Evolutionary conservation across 352 stramenopile genomes (phyloP).

Genomic region (Sclerospora graminicola): DNA sequence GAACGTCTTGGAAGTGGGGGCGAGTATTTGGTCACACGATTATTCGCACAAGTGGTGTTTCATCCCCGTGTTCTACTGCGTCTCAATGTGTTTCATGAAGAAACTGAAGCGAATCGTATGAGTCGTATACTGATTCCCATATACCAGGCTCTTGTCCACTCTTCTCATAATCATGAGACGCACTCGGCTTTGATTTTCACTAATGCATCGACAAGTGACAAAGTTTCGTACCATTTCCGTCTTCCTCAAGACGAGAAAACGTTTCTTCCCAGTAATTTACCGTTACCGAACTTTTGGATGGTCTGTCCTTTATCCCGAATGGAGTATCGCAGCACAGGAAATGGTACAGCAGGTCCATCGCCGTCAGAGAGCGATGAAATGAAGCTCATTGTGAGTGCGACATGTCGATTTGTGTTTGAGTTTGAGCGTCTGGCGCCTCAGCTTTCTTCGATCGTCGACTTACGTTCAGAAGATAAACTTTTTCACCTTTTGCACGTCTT

Average conservation of each 20-base stretch:
- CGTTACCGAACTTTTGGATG: conserved; percentile 59
- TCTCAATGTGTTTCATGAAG: conserved; percentile 33
- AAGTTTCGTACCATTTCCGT: conserved; percentile 45
- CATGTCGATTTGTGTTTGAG: conserved; percentile 52
- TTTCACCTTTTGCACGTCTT: conserved; percentile 70
- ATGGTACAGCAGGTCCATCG: conserved; percentile 20
- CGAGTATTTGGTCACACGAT: conserved; percentile 35
- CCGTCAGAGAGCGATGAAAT: conserved; percentile 53
- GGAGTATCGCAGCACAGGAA: conserved; percentile 29
- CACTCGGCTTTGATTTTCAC: conserved; percentile 36
- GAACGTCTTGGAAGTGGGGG: conserved; percentile 27
- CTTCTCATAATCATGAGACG: conserved; percentile 38
- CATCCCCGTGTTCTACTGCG: conserved; percentile 24
- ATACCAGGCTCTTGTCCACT: conserved; percentile 56
- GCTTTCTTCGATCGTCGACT: conserved; percentile 12
- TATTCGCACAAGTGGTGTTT: conserved; percentile 47
- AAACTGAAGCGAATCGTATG: conserved; percentile 32
- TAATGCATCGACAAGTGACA: conserved; percentile 7
- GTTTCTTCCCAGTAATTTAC: conserved; percentile 44
- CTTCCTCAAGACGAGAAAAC: conserved; percentile 44
- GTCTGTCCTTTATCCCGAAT: conserved; percentile 59
- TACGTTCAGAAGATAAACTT: conserved; percentile 54
- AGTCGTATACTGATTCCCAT: conserved; percentile 47
- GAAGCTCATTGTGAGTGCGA: conserved; percentile 60
- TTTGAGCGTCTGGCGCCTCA: conserved; percentile 26